Percentiles rank a stretch among this genome's conserved stretches.
Evolutionary conservation across 139 green algal genomes (phyloP).

Genomic region (Diplosphaera chodatii): DNA sequence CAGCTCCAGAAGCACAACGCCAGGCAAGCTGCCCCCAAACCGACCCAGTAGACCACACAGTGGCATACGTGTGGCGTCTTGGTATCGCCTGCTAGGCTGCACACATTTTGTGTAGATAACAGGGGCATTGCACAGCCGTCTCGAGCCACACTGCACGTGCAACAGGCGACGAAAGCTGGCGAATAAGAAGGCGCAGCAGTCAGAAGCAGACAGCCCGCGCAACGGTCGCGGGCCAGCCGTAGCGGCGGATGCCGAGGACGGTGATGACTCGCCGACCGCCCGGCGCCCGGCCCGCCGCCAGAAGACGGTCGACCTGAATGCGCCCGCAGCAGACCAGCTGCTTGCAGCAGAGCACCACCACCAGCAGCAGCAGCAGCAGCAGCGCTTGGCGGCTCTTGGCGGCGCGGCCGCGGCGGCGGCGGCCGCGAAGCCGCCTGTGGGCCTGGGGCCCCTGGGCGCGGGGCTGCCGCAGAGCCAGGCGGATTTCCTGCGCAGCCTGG

Average conservation of each 20-base stretch:
- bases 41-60: too few species aligned
- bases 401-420: too few species aligned
- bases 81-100: too few species aligned
- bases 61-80: too few species aligned
- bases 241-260: not conserved
- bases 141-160: too few species aligned
- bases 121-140: too few species aligned
- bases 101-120: too few species aligned
- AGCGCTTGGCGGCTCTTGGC: not conserved
- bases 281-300: not conserved
- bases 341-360: too few species aligned
- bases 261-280: not conserved
- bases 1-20: conserved; percentile 52
- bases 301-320: not conserved
- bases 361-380: too few species aligned
- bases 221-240: not conserved
- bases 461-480: not conserved
- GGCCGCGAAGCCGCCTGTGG: too few species aligned
- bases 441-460: too few species aligned
- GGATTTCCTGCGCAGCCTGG: not conserved
- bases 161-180: not conserved
- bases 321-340: too few species aligned
- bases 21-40: conserved; percentile 1
- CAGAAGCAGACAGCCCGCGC: not conserved
- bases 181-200: not conserved